phyloP scores from a whole-genome alignment of 805 yeast species.

The Schwanniomyces vanrijiae region DNA sequence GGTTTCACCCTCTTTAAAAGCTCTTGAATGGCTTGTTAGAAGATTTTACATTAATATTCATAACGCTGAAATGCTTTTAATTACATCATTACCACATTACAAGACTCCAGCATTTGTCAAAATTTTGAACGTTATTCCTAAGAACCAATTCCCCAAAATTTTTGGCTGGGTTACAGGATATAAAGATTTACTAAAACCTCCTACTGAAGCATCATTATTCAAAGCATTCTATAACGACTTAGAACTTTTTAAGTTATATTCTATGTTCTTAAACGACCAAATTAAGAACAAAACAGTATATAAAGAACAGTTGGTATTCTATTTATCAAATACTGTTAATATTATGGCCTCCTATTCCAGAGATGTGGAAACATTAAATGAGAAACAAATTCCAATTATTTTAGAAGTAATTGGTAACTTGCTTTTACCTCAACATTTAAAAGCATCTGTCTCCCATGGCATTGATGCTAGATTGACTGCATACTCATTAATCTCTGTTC shows the following conservation, averaged over 20 bases:
- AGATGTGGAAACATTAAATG: conserved; percentile 44
- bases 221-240: conserved; percentile 69
- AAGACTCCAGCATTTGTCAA: conserved; percentile 71
- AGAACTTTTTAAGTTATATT: conserved; percentile 66
- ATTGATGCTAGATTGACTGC: conserved; percentile 77
- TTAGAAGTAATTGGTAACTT: conserved; percentile 60
- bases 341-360: conserved; percentile 62
- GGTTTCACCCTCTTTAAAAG: conserved; percentile 71
- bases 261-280: conserved; percentile 51
- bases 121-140: conserved; percentile 67
- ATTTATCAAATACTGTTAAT: conserved; percentile 69
- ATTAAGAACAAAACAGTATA: conserved; percentile 58
- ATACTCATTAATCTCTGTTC: conserved; percentile 76
- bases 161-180: conserved; percentile 71
- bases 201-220: conserved; percentile 67
- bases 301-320: conserved; percentile 74
- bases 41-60: conserved; percentile 82
- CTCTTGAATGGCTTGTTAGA: conserved; percentile 94
- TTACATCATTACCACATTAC: conserved; percentile 81
- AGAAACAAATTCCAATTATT: conserved; percentile 51
- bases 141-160: conserved; percentile 64
- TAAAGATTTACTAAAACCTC: conserved; percentile 61
- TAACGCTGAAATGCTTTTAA: conserved; percentile 69
- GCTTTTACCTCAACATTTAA: conserved; percentile 26
- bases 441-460: conserved; percentile 3